Evolutionary conservation across 306 rosid genomes (phyloP), one percentile per base, ranked within the genome.

Genomic region (Prosopis cineraria): DNA sequence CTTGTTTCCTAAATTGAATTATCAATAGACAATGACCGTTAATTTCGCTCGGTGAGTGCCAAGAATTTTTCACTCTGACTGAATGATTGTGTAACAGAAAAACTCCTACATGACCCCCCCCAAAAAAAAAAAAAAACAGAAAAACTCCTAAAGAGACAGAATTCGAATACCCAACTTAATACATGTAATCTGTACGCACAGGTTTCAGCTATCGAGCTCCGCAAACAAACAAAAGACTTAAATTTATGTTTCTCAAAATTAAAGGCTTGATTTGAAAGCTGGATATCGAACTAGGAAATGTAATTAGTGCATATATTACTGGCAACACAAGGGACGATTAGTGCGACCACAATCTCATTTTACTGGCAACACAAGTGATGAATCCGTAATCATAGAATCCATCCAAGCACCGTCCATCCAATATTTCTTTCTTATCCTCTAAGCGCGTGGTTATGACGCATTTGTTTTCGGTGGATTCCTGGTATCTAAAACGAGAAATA

Each of bases 401-500:
- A 53, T 20, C 24, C 31, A 53, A 36, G 36, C 65, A 30, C 58
- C 59, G 63, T 19, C 63, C 62, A 31, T 5, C 63, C 45, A 50
- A 68, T 16, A 22, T 12, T 20, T 31, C 20, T 3, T 20, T 31
- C 33, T 36, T 53, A 25, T 58, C 56, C 34, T 16, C 0, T 2
- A 19, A 62, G 79, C 44, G 71, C 71, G 72, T 62, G 71, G 36
- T 39, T 1, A 9, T 3, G 22, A 62, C 72, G 71, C 71, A 48
- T 19, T 37, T 0, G 43, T 75, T 75, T 75, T 75, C 60, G 70
- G 20, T 11, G 72, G 73, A 44, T 76, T 76, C 73, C 37, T 45
- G 63, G 72, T 31, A 41, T 33, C 73, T 31, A 76, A 16, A 56
- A 73, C 53, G 41, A 37, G 25, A 76, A 79, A 43, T 73, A 79